Conservation (phyloP, 345 rosid genomes). For the Melastoma malabathricum region DNA sequence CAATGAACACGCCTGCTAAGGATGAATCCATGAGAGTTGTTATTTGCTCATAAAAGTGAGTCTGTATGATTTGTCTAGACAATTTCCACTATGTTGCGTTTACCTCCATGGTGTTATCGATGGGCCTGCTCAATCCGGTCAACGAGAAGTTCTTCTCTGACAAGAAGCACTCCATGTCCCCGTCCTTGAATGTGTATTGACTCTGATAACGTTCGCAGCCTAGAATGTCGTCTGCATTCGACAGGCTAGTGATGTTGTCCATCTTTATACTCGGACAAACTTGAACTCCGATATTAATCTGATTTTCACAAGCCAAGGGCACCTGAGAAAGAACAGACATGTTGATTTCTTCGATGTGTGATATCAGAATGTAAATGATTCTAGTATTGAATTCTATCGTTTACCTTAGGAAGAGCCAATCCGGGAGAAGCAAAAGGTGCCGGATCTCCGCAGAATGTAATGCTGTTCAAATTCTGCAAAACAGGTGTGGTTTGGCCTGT, state of each 20-base stretch:
- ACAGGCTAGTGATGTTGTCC: conserved; percentile 38
- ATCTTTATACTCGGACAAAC: conserved; percentile 40
- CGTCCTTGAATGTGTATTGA: conserved; percentile 23
- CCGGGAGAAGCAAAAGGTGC: conserved; percentile 19
- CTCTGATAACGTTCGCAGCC: conserved; percentile 23
- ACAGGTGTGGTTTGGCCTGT: conserved; percentile 9
- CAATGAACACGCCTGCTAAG: neutral
- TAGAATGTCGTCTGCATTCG: conserved; percentile 35
- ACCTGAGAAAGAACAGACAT: neutral
- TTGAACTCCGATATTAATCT: conserved; percentile 27
- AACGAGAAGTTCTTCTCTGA: conserved; percentile 33
- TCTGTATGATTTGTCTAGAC: too few species aligned
- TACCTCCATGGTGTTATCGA: conserved; percentile 42
- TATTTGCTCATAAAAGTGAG: too few species aligned
- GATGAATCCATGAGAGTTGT: neutral
- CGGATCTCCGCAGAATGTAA: conserved; percentile 28
- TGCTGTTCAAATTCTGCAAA: conserved; percentile 18
- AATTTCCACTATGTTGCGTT: too few species aligned
- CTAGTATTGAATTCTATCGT: too few species aligned
- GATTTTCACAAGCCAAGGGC: conserved; percentile 20
- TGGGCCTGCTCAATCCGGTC: conserved; percentile 26
- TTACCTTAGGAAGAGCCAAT: conserved; percentile 25
- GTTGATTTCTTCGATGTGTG: neutral
- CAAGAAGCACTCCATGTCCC: conserved; percentile 18
- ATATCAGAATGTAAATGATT: neutral